Conservation (phyloP, 73 alveolate genomes). For the Diophrys appendiculata region DNA sequence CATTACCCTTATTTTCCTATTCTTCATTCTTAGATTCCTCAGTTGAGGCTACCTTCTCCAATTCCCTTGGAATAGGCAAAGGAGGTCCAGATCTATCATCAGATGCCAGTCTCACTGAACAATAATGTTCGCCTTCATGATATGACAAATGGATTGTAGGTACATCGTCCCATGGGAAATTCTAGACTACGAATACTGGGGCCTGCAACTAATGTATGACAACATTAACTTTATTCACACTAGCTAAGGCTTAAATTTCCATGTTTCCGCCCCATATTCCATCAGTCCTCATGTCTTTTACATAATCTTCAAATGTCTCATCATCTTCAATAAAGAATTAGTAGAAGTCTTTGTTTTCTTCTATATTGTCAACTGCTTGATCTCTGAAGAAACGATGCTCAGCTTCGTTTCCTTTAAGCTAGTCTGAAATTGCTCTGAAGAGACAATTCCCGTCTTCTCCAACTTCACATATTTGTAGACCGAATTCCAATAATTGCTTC, state of each 20-base stretch:
- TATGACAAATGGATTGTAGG: conserved; percentile 73
- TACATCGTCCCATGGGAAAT: conserved; percentile 58
- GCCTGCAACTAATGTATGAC: conserved; percentile 77
- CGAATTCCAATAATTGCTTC: conserved; percentile 15
- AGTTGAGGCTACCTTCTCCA: neutral
- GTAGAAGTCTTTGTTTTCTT: conserved; percentile 55
- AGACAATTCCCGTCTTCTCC: conserved; percentile 90
- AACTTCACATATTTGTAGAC: conserved; percentile 65
- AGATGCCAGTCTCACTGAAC: conserved; percentile 62
- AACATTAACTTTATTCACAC: conserved; percentile 51
- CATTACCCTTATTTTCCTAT: conserved; percentile 1
- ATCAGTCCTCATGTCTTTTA: conserved; percentile 57
- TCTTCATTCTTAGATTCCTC: conserved; percentile 24
- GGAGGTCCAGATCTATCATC: conserved; percentile 66
- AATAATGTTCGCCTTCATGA: conserved; percentile 86
- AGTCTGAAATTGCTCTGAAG: conserved; percentile 82
- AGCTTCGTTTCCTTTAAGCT: conserved; percentile 73
- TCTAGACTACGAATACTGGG: conserved; percentile 71
- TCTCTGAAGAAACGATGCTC: conserved; percentile 58
- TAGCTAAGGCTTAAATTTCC: conserved; percentile 75
- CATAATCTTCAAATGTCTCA: conserved; percentile 78
- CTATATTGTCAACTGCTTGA: conserved; percentile 66
- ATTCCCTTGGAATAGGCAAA: conserved; percentile 12
- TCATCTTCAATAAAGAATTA: conserved; percentile 85
- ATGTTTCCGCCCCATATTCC: conserved; percentile 86